Percentiles rank a stretch among this genome's conserved stretches.
Conservation (phyloP, 1,284 basidiomycete genomes). For the Waitea zeae region DNA sequence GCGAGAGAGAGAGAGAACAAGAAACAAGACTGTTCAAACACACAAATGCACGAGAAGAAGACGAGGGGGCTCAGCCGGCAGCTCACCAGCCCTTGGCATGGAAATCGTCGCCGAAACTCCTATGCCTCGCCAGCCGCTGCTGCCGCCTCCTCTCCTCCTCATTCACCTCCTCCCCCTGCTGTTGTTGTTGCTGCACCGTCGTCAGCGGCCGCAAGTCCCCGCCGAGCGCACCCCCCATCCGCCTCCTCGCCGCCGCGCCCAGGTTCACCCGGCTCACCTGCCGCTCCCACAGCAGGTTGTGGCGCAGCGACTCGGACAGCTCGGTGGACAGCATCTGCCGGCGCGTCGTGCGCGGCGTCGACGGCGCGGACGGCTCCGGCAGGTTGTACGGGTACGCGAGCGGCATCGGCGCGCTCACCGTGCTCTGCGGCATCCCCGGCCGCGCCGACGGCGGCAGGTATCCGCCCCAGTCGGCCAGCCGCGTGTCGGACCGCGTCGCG, state of each 20-base stretch:
- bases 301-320: constrained; percentile 68
- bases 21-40: neutral
- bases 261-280: constrained; percentile 41
- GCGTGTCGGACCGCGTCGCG: no score
- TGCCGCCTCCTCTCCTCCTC: constrained; percentile 21
- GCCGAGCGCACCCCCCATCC: constrained; percentile 19
- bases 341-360: constrained; percentile 73
- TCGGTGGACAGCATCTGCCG: constrained; percentile 74
- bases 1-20: neutral
- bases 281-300: constrained; percentile 77
- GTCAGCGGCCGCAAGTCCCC: constrained; percentile 24
- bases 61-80: neutral
- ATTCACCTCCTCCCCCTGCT: constrained; percentile 10
- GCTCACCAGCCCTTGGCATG: constrained; percentile 45
- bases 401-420: constrained; percentile 39
- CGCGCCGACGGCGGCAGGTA: constrained; percentile 6
- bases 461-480: no score
- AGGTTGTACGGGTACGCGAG: constrained; percentile 59
- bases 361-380: constrained; percentile 47
- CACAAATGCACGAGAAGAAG: neutral
- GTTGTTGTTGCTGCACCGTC: constrained; percentile 9
- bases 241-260: no score
- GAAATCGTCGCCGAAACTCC: constrained; percentile 54
- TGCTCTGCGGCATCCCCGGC: constrained; percentile 12
- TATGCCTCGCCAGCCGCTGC: constrained; percentile 35